phyloP scores from a whole-genome alignment of 2,329 filamentous ascomycete species.

The Cladosporium sp. region DNA sequence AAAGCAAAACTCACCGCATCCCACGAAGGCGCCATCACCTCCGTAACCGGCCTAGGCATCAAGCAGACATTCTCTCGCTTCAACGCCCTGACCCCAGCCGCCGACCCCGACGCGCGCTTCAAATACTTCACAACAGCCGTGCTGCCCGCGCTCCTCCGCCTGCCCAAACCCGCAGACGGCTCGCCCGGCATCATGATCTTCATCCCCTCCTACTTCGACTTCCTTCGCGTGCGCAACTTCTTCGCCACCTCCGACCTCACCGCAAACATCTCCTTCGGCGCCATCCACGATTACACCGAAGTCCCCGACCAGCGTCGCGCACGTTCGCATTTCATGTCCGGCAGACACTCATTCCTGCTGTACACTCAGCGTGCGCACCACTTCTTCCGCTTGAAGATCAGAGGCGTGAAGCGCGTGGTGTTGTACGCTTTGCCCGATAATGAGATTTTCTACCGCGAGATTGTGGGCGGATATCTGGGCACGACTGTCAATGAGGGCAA shows the following conservation, averaged over 20 bases:
- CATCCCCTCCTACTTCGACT: conserved; percentile 92
- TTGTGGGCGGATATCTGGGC: conserved; percentile 68
- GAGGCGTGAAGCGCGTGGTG: conserved; percentile 79
- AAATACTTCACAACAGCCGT: conserved; percentile 85
- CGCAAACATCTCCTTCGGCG: conserved; percentile 69
- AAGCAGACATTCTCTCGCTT: conserved; percentile 91
- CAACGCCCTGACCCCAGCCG: conserved; percentile 67
- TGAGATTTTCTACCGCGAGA: conserved; percentile 75
- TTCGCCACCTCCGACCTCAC: conserved; percentile 70
- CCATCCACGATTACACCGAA: conserved; percentile 85
- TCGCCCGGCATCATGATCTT: conserved; percentile 76
- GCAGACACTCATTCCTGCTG: conserved; percentile 77
- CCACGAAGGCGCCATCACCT: conserved; percentile 66
- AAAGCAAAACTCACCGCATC: conserved; percentile 70
- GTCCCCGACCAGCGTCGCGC: conserved; percentile 78
- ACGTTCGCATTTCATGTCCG: conserved; percentile 81
- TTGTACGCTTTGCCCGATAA: conserved; percentile 93
- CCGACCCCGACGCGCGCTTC: conserved; percentile 86
- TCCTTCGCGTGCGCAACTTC: conserved; percentile 89
- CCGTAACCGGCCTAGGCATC: conserved; percentile 58
- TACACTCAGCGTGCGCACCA: conserved; percentile 98
- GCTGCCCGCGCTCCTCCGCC: conserved; percentile 72
- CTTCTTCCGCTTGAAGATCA: conserved; percentile 83
- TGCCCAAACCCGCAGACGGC: conserved; percentile 59
- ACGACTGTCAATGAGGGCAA: conserved; percentile 58